These are phyloP conservation scores for Eucalyptus rudis DNA, from an alignment of 345 rosid species.

Conservation along the genomic window DNA sequence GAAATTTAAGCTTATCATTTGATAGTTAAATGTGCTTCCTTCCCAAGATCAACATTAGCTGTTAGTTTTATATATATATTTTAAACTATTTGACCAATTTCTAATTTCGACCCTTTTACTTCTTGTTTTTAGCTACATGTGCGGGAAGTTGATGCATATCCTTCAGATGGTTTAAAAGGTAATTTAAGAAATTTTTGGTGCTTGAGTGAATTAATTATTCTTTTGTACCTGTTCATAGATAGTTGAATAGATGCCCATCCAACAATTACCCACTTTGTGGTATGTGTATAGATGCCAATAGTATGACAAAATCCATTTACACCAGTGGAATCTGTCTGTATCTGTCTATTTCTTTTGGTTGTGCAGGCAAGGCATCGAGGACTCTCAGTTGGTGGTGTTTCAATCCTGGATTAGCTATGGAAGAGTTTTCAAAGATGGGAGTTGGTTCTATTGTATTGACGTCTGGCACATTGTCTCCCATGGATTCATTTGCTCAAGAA, in stretches of 20 bases:
- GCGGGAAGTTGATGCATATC: constrained; percentile 47
- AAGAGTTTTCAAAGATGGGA: constrained; percentile 56
- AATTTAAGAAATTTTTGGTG: background rate
- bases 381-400: constrained; percentile 99
- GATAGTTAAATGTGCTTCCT: background rate
- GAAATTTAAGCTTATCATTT: background rate
- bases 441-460: constrained; percentile 87
- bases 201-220: background rate
- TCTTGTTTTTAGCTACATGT: constrained; percentile 60
- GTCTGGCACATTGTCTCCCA: constrained; percentile 93
- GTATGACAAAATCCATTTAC: background rate
- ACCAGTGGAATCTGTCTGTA: background rate
- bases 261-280: background rate
- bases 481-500: constrained; percentile 92
- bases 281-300: background rate
- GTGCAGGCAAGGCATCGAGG: constrained; percentile 75
- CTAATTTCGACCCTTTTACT: background rate
- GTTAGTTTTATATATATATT: background rate
- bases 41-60: background rate
- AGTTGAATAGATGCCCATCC: background rate
- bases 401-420: constrained; percentile 95
- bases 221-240: background rate
- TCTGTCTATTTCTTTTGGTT: background rate
- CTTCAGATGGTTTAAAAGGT: constrained; percentile 59
- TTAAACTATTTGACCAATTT: background rate